Evolutionary conservation across 1,284 basidiomycete genomes (phyloP), one percentile per base, ranked within the genome.

Genomic region (Pascua sp.): DNA sequence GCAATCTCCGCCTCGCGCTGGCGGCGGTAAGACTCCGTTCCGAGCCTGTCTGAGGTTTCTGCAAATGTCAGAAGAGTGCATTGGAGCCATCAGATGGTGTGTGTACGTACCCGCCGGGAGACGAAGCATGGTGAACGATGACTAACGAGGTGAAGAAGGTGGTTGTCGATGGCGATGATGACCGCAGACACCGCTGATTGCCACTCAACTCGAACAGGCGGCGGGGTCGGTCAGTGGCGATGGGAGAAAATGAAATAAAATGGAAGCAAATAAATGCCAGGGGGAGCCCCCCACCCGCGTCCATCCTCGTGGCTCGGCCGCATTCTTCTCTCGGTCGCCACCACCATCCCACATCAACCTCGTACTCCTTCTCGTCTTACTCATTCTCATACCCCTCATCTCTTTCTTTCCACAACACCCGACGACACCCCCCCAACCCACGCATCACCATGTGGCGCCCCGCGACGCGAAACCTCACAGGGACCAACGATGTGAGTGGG

Each of bases 1-100:
- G 60, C 95, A 88, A 62, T 90, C 89, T 11, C 93, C 91, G 50
- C 57, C 76, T 98, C 95, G 77, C 96, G 94, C 78, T 94, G 90
- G 32, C 90, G 84, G 46, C 93, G 85, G 70, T 90, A 95, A 75
- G 97, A 93, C 77, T 95, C 91, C 40, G 91, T 83, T 0, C 92
- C 95, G 53, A 96, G 83, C 73, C 96, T 96, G 69, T 62, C 60
- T 11, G 57, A 59, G 32, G 55, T 55, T 43, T 62, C 60, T 61
- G 50, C 24, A 32, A 1, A 8, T 10, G 51, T 60, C 17, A 55
- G 57, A 45, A 11, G 7, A 1, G 13, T 45, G 12, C 17, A 36
- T 49, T 4, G 18, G 11, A 32, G 0, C 17, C 42, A 24, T 12
- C 24, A 32, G 24, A 32, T 32, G 24, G 11, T 36, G 32, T 5